A percentile compares a stretch with the other conserved stretches of the same genome.
Conservation (phyloP, 2,329 filamentous ascomycete genomes). For the Metarhizium guizhouense region DNA sequence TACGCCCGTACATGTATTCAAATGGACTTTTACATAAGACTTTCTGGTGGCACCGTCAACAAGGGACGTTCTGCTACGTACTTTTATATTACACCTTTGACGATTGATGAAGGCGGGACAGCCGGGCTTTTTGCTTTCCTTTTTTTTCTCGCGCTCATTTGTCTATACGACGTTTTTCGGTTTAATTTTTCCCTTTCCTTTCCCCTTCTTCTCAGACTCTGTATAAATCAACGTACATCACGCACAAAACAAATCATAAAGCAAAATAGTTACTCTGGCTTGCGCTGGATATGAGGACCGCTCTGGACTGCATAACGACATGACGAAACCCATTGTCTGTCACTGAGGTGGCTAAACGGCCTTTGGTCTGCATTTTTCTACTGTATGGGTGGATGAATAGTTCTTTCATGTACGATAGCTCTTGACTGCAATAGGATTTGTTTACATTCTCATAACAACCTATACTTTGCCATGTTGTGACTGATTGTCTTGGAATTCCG, state of each 20-base stretch:
- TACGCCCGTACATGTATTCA: slow-evolving; percentile 15
- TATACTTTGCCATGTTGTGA: no score
- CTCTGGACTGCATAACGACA: slow-evolving; percentile 1
- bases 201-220: slow-evolving; percentile 5
- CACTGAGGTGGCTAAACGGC: slow-evolving; percentile 1
- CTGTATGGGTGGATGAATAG: not conserved
- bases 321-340: slow-evolving; percentile 3
- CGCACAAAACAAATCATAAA: slow-evolving; percentile 1
- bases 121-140: slow-evolving; percentile 1
- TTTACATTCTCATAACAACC: not conserved
- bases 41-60: not conserved
- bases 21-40: not conserved
- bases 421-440: slow-evolving; percentile 1
- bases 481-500: no score
- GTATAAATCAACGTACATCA: not conserved
- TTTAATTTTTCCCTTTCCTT: slow-evolving; percentile 2
- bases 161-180: slow-evolving; percentile 1
- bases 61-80: slow-evolving; percentile 5
- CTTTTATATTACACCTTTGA: slow-evolving; percentile 11
- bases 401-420: slow-evolving; percentile 2
- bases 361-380: slow-evolving; percentile 1
- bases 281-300: not conserved
- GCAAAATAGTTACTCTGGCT: not conserved
- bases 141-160: slow-evolving; percentile 1
- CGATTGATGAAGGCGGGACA: slow-evolving; percentile 14